Base-by-base conservation (phyloP, 306 rosid genomes). In the Vicia sativa region DNA sequence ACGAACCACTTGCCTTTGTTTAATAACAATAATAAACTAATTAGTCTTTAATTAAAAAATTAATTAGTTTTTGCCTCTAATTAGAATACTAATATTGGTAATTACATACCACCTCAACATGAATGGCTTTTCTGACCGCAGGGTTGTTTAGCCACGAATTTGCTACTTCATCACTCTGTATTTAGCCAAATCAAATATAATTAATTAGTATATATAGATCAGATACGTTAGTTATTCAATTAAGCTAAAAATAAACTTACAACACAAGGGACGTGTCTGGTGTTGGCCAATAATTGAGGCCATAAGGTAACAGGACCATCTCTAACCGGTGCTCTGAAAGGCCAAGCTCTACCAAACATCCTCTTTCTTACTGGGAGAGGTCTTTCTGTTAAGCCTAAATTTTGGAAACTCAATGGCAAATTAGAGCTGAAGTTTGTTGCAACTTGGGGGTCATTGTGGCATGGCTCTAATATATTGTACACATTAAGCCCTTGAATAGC, bases 281-380 rank as follows among this genome's bases (percentile, higher is more conserved):
- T 12, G 11, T 23, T 4, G 2, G 67, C 0, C 19, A 77, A 25
- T 45, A 12, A 84, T 29, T 86, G 73, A 14, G 93, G 92, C 93
- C 97, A 91, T 14, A 76, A 46, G 4, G 93, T 78, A 54, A 91
- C 85, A 42, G 43, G 57, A n/a, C 93, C 97, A 2, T 77, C 78
- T 65, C 69, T 71, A 2, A 81, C 84, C 0, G 92, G 86, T 10
- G 89, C 92, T 61, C 74, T 3, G 10, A 76, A 76, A 6, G 96
- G 97, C 97, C 97, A 88, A 29, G 97, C 93, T 9, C 96, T 79
- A 0, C 96, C 96, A 54, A 84, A 86, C 76, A 88, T 86, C 60
- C 96, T 82, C 53, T 78, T 85, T 45, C 97, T 84, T 16, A 91
- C 85, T 5, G 76, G 69, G 0, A 86, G 79, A 14, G 84, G 74